These are phyloP conservation scores for Leccinum ochraceum DNA, from an alignment of 768 basidiomycete species.

Conservation along the genomic window DNA sequence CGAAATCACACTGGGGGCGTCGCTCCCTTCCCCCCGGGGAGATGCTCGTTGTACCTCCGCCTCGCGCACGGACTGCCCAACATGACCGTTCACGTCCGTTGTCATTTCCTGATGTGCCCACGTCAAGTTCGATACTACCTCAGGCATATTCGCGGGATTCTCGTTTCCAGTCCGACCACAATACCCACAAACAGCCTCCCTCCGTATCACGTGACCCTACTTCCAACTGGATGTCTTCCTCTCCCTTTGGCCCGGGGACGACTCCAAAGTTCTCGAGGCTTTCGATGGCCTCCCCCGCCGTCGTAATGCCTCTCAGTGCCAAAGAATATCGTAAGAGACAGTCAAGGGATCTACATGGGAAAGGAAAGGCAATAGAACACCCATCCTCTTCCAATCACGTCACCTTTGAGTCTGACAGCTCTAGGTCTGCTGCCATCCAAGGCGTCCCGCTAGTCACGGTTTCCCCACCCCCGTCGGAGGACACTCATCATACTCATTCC, in stretches of 20 bases:
- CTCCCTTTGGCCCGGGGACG: conserved; percentile 32
- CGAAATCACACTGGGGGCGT: conserved; percentile 13
- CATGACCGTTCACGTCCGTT: conserved; percentile 19
- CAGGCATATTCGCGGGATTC: conserved; percentile 17
- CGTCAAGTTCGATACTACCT: neutral
- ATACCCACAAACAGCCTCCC: conserved; percentile 18
- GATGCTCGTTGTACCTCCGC: conserved; percentile 12
- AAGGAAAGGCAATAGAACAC: conserved; percentile 10
- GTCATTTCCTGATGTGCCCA: conserved; percentile 4
- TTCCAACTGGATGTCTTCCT: conserved; percentile 30
- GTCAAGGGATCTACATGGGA: conserved; percentile 7
- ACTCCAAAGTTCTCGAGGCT: conserved; percentile 34
- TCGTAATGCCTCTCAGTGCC: conserved; percentile 35
- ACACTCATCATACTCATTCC: neutral
- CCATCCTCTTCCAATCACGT: conserved; percentile 8
- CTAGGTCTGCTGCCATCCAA: neutral
- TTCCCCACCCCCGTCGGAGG: conserved; percentile 16
- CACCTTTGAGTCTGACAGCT: conserved; percentile 14
- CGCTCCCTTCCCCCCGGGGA: conserved; percentile 10
- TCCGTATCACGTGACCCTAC: conserved; percentile 27
- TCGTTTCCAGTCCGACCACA: conserved; percentile 7
- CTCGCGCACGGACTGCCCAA: conserved; percentile 25
- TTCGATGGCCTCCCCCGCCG: conserved; percentile 27
- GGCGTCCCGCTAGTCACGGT: conserved; percentile 16
- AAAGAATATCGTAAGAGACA: conserved; percentile 30